Evolutionary conservation across 139 green algal species (phyloP).

Genomic region (Coelastrella sp.): DNA sequence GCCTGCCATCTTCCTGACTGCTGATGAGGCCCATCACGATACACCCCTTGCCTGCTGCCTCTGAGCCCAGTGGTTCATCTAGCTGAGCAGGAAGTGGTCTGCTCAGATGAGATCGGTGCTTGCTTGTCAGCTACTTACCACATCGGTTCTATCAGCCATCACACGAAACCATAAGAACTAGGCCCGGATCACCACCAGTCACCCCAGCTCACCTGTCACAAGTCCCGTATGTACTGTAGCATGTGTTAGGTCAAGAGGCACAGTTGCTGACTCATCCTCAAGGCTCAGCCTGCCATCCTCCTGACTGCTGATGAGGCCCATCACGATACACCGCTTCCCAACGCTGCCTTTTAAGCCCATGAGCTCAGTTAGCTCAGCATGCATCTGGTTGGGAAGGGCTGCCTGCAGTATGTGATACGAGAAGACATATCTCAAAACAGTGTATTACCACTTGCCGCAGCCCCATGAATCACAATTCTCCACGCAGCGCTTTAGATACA

Average conservation of each 20-base stretch:
- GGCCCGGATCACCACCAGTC: too few species aligned
- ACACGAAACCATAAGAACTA: too few species aligned
- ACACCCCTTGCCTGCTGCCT: too few species aligned
- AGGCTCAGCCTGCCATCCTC: slow-evolving; percentile 58
- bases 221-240: slow-evolving; percentile 75
- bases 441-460: too few species aligned
- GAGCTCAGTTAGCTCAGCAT: slow-evolving; percentile 82
- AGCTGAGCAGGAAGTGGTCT: too few species aligned
- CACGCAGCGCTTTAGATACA: too few species aligned
- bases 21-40: slow-evolving; percentile 84
- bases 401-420: not conserved
- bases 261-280: slow-evolving; percentile 81
- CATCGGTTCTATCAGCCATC: too few species aligned
- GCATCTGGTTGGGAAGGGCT: slow-evolving; percentile 27
- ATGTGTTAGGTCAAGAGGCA: slow-evolving; percentile 85
- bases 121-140: too few species aligned
- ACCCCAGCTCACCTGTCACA: slow-evolving; percentile 70
- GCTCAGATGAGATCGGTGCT: not conserved
- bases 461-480: too few species aligned
- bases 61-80: too few species aligned
- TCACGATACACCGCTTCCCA: slow-evolving; percentile 72
- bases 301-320: slow-evolving; percentile 81
- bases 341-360: slow-evolving; percentile 80
- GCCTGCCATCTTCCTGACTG: slow-evolving; percentile 39
- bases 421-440: too few species aligned